phyloP scores from a whole-genome alignment of 73 alveolate genomes.

The Uronychia binucleata region DNA sequence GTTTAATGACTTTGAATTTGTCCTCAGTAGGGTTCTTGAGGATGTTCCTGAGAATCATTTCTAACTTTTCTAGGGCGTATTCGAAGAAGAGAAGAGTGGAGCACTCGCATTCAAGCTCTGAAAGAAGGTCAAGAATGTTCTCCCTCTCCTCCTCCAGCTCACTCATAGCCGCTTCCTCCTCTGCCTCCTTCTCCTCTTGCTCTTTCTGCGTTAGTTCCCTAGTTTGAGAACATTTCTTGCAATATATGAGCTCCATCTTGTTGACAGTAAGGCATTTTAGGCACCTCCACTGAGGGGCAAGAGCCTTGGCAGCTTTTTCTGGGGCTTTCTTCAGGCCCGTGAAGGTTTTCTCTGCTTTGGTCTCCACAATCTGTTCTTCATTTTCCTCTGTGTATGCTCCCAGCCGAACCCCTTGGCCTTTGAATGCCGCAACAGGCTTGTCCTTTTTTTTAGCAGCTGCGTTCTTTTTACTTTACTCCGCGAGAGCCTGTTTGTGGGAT shows the following conservation, averaged over 20 bases:
- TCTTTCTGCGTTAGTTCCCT: constrained; percentile 26
- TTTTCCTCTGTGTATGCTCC: constrained; percentile 24
- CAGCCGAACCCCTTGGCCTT: constrained; percentile 43
- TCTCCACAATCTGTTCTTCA: constrained; percentile 19
- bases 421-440: constrained; percentile 25
- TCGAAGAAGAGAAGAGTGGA: constrained; percentile 13
- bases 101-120: constrained; percentile 36
- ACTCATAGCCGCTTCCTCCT: constrained; percentile 23
- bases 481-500: background rate
- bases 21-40: constrained; percentile 45
- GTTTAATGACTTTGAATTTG: constrained; percentile 33
- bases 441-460: constrained; percentile 19
- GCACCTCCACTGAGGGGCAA: constrained; percentile 40
- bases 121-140: constrained; percentile 29
- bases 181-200: constrained; percentile 9
- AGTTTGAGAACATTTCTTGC: constrained; percentile 25
- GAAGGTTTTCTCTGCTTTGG: constrained; percentile 35
- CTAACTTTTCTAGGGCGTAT: constrained; percentile 44
- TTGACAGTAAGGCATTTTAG: constrained; percentile 31
- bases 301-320: constrained; percentile 11
- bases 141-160: constrained; percentile 50
- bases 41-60: constrained; percentile 28
- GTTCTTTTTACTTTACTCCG: background rate
- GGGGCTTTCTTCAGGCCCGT: constrained; percentile 23
- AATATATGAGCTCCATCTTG: constrained; percentile 16